These are phyloP conservation scores for Hyphopichia buzzinii DNA, from an alignment of 1,139 yeast species.

Conservation along the genomic window DNA sequence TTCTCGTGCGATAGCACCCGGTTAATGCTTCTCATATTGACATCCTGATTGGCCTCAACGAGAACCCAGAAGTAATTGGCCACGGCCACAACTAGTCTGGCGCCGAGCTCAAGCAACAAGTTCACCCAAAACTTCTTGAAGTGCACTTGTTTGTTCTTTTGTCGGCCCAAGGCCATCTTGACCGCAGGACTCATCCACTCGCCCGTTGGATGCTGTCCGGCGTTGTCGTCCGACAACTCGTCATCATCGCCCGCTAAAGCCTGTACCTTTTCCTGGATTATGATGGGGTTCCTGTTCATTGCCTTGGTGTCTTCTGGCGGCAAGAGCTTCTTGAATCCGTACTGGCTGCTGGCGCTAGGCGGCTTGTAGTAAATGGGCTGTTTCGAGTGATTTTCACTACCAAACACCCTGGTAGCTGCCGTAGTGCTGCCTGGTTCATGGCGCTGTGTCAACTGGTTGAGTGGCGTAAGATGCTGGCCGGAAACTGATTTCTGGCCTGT, in stretches of 20 bases:
- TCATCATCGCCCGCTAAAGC: conserved; percentile 9
- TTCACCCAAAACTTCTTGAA: conserved; percentile 20
- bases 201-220: conserved; percentile 27
- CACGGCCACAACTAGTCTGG: conserved; percentile 17
- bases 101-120: conserved; percentile 16
- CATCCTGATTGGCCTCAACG: conserved; percentile 2
- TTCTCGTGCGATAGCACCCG: not conserved
- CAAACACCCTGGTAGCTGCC: no score
- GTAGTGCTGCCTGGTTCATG: no score
- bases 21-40: conserved; percentile 1
- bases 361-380: conserved; percentile 36
- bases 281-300: conserved; percentile 15
- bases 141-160: conserved; percentile 29
- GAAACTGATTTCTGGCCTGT: not conserved
- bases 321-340: conserved; percentile 29
- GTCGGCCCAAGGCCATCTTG: conserved; percentile 35
- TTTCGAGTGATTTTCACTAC: no score
- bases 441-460: not conserved
- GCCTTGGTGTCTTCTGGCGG: conserved; percentile 21
- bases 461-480: not conserved
- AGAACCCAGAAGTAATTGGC: conserved; percentile 4
- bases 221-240: conserved; percentile 10
- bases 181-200: conserved; percentile 44
- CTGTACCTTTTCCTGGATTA: conserved; percentile 4
- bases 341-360: conserved; percentile 28